phyloP scores from a whole-genome alignment of 176 grass and related monocot genomes.

The Musa itinerans region DNA sequence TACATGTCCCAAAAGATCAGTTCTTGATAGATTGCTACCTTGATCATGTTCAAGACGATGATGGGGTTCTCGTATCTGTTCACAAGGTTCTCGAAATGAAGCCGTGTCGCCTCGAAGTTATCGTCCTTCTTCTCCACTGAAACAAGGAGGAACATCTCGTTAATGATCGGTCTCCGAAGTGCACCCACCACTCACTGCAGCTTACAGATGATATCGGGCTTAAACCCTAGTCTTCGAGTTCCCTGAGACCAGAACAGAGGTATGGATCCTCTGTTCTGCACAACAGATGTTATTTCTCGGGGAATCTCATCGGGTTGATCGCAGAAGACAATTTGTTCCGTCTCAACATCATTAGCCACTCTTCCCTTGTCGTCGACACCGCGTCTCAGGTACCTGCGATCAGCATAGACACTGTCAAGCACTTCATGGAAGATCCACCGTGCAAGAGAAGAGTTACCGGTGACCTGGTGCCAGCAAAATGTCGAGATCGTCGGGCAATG shows the following conservation, averaged over 20 bases:
- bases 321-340: slow-evolving; percentile 89
- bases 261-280: slow-evolving; percentile 95
- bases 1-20: too few relatives aligned
- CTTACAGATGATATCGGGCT: slow-evolving; percentile 94
- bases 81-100: slow-evolving; percentile 92
- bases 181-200: background rate
- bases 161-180: too few relatives aligned
- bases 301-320: slow-evolving; percentile 52
- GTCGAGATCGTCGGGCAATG: slow-evolving; percentile 83
- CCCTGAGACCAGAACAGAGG: slow-evolving; percentile 96
- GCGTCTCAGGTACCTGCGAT: slow-evolving; percentile 72
- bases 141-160: background rate
- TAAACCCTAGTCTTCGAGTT: slow-evolving; percentile 84
- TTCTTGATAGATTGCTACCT: slow-evolving; percentile 32
- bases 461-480: slow-evolving; percentile 99
- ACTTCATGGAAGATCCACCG: too few relatives aligned
- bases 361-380: slow-evolving; percentile 94
- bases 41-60: slow-evolving; percentile 98
- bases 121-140: slow-evolving; percentile 67
- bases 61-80: slow-evolving; percentile 91
- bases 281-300: slow-evolving; percentile 65
- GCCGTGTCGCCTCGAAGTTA: slow-evolving; percentile 67
- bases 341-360: slow-evolving; percentile 98
- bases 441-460: too few relatives aligned
- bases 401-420: slow-evolving; percentile 6